A percentile compares a stretch with the other conserved stretches of the same genome.
phyloP scores from a whole-genome alignment of 345 rosid species.

The Luvunga scandens region DNA sequence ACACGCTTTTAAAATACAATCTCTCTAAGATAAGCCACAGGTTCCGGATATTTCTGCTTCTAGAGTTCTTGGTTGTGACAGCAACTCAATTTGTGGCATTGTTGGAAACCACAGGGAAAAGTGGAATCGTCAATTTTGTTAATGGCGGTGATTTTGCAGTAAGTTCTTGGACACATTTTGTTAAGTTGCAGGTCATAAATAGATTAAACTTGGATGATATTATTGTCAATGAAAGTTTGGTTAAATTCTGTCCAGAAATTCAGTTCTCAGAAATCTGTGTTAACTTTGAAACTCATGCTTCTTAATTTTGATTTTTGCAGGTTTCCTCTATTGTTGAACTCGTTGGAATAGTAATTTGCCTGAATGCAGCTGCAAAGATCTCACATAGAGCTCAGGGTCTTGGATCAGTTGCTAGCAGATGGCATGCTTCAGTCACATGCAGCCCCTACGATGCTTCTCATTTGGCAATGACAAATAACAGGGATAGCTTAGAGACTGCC shows the following conservation, averaged over 20 bases:
- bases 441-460: slow-evolving; percentile 24
- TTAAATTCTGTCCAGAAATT: not conserved
- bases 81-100: slow-evolving; percentile 31
- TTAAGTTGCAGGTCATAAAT: not conserved
- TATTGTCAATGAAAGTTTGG: not conserved
- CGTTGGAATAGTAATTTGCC: slow-evolving; percentile 34
- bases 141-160: slow-evolving; percentile 38
- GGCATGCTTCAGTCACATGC: slow-evolving; percentile 58
- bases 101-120: slow-evolving; percentile 30
- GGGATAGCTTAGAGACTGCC: slow-evolving; percentile 28
- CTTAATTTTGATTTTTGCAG: slow-evolving; percentile 16
- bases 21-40: slow-evolving; percentile 42
- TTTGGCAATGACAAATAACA: slow-evolving; percentile 15
- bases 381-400: slow-evolving; percentile 35
- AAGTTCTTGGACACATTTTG: slow-evolving; percentile 5
- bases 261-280: not conserved
- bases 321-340: slow-evolving; percentile 33
- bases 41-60: slow-evolving; percentile 28
- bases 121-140: slow-evolving; percentile 17
- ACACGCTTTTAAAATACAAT: slow-evolving; percentile 21
- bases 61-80: slow-evolving; percentile 30
- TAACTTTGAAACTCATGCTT: not conserved
- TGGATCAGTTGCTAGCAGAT: slow-evolving; percentile 38
- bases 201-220: not conserved
- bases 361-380: slow-evolving; percentile 39